These are phyloP conservation scores for Iris pallida DNA, from an alignment of 116 monocot genomes.

Conservation along the genomic window DNA sequence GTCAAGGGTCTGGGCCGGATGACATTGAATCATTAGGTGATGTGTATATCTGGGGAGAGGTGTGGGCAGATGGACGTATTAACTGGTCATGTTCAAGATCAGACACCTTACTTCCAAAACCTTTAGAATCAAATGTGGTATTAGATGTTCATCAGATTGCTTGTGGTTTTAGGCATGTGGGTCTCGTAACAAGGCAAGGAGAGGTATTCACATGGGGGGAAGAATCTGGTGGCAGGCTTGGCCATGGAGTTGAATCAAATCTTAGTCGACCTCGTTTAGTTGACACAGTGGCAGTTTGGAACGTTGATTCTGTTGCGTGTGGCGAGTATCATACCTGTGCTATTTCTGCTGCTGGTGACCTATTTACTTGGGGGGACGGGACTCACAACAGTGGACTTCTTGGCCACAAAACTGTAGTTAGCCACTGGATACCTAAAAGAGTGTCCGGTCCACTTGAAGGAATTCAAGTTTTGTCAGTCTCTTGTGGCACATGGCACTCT, in stretches of 20 bases:
- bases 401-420: constrained; percentile 30
- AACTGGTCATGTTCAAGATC: constrained; percentile 4
- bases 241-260: constrained; percentile 36
- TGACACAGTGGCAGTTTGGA: constrained; percentile 27
- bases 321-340: constrained; percentile 58
- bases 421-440: constrained; percentile 48
- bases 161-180: constrained; percentile 40
- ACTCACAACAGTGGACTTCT: constrained; percentile 32
- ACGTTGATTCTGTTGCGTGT: constrained; percentile 33
- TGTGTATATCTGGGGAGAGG: constrained; percentile 28
- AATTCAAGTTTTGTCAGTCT: constrained; percentile 34
- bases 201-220: constrained; percentile 61
- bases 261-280: constrained; percentile 29
- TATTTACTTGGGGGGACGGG: constrained; percentile 52
- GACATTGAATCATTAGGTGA: constrained; percentile 23
- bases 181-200: constrained; percentile 45
- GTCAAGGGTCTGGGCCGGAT: constrained; percentile 17
- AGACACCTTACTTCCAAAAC: constrained; percentile 36
- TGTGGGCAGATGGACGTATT: background rate
- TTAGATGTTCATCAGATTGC: constrained; percentile 47
- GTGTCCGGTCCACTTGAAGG: constrained; percentile 47
- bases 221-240: no score
- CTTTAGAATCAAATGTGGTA: constrained; percentile 42
- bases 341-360: constrained; percentile 33
- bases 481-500: constrained; percentile 52